These are phyloP conservation scores for Boletellus emodensis DNA, from an alignment of 768 basidiomycete genomes.

Conservation along the genomic window DNA sequence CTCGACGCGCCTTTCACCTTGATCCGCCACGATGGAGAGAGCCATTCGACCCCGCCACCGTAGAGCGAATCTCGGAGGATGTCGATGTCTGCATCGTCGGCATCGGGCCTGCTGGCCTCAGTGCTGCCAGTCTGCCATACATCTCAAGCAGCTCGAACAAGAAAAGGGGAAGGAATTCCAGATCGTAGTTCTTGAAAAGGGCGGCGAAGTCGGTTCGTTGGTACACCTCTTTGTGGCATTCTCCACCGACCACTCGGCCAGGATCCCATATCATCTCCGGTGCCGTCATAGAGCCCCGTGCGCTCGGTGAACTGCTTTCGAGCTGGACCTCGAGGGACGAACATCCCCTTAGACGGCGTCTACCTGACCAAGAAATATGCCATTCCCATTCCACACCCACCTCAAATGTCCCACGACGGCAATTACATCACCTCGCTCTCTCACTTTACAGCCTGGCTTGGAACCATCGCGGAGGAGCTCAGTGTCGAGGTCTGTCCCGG, in stretches of 20 bases:
- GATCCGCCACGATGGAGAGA: conserved; percentile 24
- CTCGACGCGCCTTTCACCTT: conserved; percentile 17
- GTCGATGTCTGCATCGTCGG: conserved; percentile 98
- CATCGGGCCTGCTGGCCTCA: conserved; percentile 90
- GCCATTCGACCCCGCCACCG: conserved; percentile 48
- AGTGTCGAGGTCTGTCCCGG: conserved; percentile 97
- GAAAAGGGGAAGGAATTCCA: conserved; percentile 78
- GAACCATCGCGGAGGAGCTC: conserved; percentile 72
- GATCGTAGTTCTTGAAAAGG: conserved; percentile 95
- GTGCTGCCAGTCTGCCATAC: conserved; percentile 95
- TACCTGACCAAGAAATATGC: conserved; percentile 60
- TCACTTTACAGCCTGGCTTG: conserved; percentile 86
- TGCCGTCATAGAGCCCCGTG: conserved; percentile 89
- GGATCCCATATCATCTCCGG: conserved; percentile 95
- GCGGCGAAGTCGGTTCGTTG: conserved; percentile 79
- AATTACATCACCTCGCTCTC: conserved; percentile 93
- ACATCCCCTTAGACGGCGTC: conserved; percentile 80
- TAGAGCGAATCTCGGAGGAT: conserved; percentile 82
- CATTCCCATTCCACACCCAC: conserved; percentile 89
- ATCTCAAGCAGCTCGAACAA: conserved; percentile 87
- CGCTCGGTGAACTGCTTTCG: conserved; percentile 86
- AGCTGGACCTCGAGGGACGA: conserved; percentile 64
- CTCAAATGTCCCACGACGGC: conserved; percentile 92
- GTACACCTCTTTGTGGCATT: background rate
- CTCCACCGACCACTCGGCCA: conserved; percentile 28